Conservation (phyloP, 345 rosid genomes). For the Eucalyptus cloeziana region DNA sequence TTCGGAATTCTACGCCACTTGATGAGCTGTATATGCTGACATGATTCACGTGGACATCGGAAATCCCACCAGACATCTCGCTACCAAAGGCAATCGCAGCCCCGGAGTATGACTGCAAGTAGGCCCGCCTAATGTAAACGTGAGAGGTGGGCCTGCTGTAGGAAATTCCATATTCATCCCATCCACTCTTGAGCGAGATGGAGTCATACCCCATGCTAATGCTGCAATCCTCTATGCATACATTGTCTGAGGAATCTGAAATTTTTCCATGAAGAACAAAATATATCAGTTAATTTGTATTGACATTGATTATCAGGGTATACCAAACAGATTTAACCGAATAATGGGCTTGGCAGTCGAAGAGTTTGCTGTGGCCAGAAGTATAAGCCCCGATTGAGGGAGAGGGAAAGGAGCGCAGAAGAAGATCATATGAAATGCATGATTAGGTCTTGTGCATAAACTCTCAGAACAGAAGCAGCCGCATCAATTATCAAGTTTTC, state of each 20-base stretch:
- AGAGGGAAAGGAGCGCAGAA: background rate
- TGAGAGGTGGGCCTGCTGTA: constrained; percentile 51
- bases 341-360: background rate
- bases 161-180: constrained; percentile 89
- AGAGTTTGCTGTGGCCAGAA: background rate
- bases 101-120: constrained; percentile 60
- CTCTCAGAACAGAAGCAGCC: background rate
- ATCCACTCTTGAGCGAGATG: constrained; percentile 78
- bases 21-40: constrained; percentile 14
- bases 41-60: too few relatives aligned
- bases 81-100: constrained; percentile 5
- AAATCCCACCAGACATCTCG: too few relatives aligned
- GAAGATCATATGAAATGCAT: background rate
- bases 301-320: background rate
- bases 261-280: background rate
- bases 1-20: constrained; percentile 58
- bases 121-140: constrained; percentile 51
- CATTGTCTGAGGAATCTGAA: constrained; percentile 80
- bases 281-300: background rate
- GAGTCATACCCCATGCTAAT: constrained; percentile 69
- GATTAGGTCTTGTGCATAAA: background rate
- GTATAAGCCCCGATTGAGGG: background rate
- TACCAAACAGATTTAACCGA: background rate
- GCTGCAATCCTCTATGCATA: constrained; percentile 77
- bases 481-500: background rate